Evolutionary conservation across 108 stramenopile genomes (phyloP).

Genomic region (Chaetoceros tenuissimus): DNA sequence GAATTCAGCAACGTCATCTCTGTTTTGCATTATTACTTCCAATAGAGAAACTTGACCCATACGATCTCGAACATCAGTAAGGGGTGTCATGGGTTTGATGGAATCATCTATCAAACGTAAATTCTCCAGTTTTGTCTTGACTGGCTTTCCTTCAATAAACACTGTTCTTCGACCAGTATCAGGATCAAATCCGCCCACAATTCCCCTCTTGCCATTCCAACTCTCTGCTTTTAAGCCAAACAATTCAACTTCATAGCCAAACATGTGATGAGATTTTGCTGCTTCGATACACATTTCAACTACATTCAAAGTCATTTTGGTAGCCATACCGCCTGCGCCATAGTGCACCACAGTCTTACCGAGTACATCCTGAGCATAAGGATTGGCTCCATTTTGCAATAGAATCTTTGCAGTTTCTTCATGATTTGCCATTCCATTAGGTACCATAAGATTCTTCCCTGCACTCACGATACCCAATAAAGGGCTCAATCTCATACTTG

Average conservation of each 20-base stretch:
- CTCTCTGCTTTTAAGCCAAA: constrained; percentile 12
- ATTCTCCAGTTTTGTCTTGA: constrained; percentile 29
- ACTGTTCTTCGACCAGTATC: constrained; percentile 17
- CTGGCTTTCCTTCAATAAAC: constrained; percentile 10
- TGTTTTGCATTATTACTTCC: constrained; percentile 18
- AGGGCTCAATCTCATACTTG: constrained; percentile 27
- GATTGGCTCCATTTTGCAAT: constrained; percentile 28
- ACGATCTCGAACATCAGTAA: constrained; percentile 22
- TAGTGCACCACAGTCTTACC: constrained; percentile 41
- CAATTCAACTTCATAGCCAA: constrained; percentile 13
- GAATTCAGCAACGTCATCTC: constrained; percentile 30
- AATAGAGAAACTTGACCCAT: constrained; percentile 17
- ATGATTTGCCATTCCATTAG: constrained; percentile 2
- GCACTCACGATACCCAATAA: constrained; percentile 18
- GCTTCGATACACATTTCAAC: constrained; percentile 26
- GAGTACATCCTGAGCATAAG: constrained; percentile 26
- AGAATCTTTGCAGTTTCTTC: constrained; percentile 9
- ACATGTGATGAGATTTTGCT: constrained; percentile 12
- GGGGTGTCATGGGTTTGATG: neutral
- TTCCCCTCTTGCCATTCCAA: constrained; percentile 25
- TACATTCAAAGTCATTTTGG: constrained; percentile 21
- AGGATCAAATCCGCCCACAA: constrained; percentile 19
- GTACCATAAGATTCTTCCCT: constrained; percentile 10
- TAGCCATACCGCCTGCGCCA: constrained; percentile 38
- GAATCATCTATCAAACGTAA: constrained; percentile 1